A percentile compares a stretch with the other conserved stretches of the same genome.
These are phyloP conservation scores for Aspergillus floridensis DNA, from an alignment of 2,329 filamentous ascomycete genomes.

Conservation along the genomic window DNA sequence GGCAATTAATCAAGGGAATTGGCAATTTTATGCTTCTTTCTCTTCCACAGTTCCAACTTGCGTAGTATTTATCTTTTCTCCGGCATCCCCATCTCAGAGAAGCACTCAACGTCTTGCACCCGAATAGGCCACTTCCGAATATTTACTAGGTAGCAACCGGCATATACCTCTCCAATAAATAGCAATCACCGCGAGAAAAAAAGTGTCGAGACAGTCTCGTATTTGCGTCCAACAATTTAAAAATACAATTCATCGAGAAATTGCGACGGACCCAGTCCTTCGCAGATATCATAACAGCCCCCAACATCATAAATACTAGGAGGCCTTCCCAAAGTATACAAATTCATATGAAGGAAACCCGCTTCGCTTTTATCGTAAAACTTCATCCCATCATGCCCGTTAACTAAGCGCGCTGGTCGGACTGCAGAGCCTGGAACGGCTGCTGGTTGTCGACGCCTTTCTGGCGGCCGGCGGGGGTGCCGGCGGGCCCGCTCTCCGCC, in stretches of 20 bases:
- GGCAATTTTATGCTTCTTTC: no score
- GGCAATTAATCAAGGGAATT: no score
- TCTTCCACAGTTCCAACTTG: no score
- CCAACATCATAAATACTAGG: not conserved
- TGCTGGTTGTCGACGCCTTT: slow-evolving; percentile 24
- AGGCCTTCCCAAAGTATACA: not conserved
- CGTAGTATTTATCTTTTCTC: no score
- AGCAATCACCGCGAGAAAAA: no score
- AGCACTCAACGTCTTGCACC: no score
- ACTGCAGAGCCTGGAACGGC: slow-evolving; percentile 24
- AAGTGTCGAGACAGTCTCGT: not conserved
- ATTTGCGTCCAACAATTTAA: not conserved
- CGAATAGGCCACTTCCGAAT: no score
- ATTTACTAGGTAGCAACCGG: no score
- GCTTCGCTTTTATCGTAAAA: slow-evolving; percentile 10
- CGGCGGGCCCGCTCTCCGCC: slow-evolving; percentile 29
- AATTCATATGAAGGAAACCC: not conserved
- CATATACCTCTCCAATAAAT: no score
- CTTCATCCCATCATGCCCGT: not conserved
- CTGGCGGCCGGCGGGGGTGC: slow-evolving; percentile 25
- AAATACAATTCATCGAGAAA: not conserved
- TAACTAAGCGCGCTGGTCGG: slow-evolving; percentile 31
- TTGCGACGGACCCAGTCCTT: slow-evolving; percentile 2
- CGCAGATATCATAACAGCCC: no score
- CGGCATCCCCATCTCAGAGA: no score